Evolutionary conservation across 495 filamentous ascomycete species (phyloP).

Genomic region (Trichoderma orchidacearum): DNA sequence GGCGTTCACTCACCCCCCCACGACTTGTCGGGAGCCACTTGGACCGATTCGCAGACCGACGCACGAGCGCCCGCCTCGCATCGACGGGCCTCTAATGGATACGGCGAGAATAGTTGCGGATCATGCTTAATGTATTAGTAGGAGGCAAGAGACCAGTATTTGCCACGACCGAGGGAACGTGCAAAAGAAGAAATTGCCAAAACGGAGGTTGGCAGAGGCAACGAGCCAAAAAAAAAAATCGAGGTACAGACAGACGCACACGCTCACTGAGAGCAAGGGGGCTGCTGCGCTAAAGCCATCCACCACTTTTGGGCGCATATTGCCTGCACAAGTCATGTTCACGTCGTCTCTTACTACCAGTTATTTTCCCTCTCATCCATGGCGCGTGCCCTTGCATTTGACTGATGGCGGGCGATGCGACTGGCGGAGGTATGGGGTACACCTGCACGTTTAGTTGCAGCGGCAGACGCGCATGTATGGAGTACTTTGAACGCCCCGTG

Average conservation of each 20-base stretch:
- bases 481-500: neutral
- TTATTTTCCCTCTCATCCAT: too few relatives aligned
- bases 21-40: neutral
- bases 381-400: neutral
- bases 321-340: too few relatives aligned
- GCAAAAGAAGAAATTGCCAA: too few relatives aligned
- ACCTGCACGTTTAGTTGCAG: neutral
- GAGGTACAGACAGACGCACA: too few relatives aligned
- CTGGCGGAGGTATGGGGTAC: neutral
- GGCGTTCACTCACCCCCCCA: neutral
- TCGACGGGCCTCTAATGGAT: neutral
- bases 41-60: neutral
- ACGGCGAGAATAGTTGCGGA: neutral
- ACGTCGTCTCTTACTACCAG: too few relatives aligned
- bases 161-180: neutral
- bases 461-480: neutral
- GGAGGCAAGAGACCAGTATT: neutral
- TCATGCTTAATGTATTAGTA: neutral
- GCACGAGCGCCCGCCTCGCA: neutral
- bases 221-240: neutral
- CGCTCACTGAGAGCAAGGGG: too few relatives aligned
- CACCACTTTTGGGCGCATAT: too few relatives aligned
- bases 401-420: neutral
- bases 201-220: neutral
- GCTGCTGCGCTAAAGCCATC: too few relatives aligned